A percentile compares a stretch with the other conserved stretches of the same genome.
Evolutionary conservation across 2,329 filamentous ascomycete genomes (phyloP).

Genomic region (Neofusicoccum kwambonambiense): DNA sequence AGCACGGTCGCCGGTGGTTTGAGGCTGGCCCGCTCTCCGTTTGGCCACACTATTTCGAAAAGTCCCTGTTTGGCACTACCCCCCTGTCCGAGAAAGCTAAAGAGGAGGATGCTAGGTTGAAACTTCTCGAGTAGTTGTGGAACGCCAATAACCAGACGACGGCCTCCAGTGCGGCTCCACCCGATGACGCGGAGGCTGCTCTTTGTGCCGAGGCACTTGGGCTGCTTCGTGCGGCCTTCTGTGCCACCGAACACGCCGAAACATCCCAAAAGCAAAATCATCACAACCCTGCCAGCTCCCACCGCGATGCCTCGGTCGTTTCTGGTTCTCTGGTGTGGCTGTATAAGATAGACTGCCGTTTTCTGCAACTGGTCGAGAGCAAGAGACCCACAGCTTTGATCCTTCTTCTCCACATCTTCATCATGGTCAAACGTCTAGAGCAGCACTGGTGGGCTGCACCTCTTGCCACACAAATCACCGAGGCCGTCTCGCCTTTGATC

Average conservation of each 20-base stretch:
- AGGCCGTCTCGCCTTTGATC: neutral
- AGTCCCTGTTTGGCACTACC: too few relatives aligned
- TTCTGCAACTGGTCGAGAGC: neutral
- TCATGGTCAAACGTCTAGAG: neutral
- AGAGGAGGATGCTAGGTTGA: too few relatives aligned
- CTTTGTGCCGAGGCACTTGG: neutral
- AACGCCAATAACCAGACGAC: too few relatives aligned
- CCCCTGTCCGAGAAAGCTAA: too few relatives aligned
- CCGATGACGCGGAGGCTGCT: neutral
- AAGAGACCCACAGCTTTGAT: neutral
- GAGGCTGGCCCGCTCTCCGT: too few relatives aligned
- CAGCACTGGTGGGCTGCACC: neutral
- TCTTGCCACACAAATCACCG: neutral
- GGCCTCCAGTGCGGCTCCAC: too few relatives aligned
- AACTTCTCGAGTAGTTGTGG: too few relatives aligned
- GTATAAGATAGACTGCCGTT: neutral
- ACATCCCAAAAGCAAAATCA: neutral
- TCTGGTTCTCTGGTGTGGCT: neutral
- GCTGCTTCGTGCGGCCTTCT: neutral
- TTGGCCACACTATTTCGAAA: too few relatives aligned
- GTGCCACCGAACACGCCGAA: neutral
- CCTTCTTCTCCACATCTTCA: neutral
- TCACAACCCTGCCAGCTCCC: neutral
- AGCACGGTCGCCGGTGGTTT: too few relatives aligned
- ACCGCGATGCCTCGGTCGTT: neutral